Conservation (phyloP, 148 eudicot genomes). For the Camellia japonica region DNA sequence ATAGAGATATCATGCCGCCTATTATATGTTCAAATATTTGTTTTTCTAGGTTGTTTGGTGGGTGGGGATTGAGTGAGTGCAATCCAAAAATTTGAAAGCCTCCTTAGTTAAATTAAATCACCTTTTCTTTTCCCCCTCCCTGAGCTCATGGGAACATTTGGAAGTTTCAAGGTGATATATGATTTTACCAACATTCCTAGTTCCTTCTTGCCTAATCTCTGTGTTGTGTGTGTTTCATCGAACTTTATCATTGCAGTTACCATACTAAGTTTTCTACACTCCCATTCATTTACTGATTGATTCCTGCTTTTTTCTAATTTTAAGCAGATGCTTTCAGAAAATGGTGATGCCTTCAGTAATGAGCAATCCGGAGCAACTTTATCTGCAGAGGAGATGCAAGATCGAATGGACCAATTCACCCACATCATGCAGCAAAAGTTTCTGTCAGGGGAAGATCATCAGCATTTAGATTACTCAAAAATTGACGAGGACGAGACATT, state of each 20-base stretch:
- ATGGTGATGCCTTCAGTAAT: neutral
- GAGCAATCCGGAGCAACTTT: slow-evolving; percentile 28
- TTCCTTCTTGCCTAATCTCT: neutral
- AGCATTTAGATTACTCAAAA: slow-evolving; percentile 75
- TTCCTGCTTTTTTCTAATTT: slow-evolving; percentile 1
- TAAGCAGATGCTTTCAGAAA: slow-evolving; percentile 3
- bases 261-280: neutral
- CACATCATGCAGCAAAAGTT: slow-evolving; percentile 84
- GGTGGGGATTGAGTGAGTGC: neutral
- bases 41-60: no score
- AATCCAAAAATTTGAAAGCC: neutral
- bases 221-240: neutral
- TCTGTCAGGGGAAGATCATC: slow-evolving; percentile 74
- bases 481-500: slow-evolving; percentile 80
- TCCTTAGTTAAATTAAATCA: neutral
- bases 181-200: neutral
- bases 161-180: neutral
- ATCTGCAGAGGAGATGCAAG: slow-evolving; percentile 73
- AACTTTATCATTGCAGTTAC: neutral
- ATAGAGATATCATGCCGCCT: no score
- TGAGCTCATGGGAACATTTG: neutral
- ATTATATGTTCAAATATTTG: no score
- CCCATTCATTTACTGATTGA: neutral
- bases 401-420: slow-evolving; percentile 80
- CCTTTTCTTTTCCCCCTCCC: no score